Evolutionary conservation across 176 grass and related monocot species (phyloP), one percentile per base, ranked within the genome.

Genomic region (Carex cristatella): DNA sequence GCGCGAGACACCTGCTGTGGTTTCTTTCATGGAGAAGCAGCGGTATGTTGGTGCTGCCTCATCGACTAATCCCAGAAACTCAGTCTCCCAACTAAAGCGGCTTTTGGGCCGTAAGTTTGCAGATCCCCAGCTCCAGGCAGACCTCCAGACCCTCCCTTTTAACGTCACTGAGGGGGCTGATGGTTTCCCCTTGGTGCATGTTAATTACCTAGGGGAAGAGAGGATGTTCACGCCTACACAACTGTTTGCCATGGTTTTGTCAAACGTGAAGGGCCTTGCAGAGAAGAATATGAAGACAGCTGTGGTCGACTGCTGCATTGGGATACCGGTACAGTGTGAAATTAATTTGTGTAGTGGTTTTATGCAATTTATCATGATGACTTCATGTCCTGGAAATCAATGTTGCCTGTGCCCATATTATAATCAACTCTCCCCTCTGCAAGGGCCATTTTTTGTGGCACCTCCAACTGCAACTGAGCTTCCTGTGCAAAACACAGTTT

Each of bases 21-120:
- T 98, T 56, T 95, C 92, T 91, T 98, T 98, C 48, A 90, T 84
- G 0, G 95, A 94, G 65, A 98, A 98, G 89, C 95, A 98, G 80
- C 91, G 95, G 1, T 94, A 86, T 82, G 90, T 98, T 46, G 95
- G 95, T 55, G 91, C 91, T 0, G 89, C 92, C 32, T 89, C 88
- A 5, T 94, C 88, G 46, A 98, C 94, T 86, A 98, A 98, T 80
- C 95, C 95, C 0, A 91, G 87, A 62, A 98, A 98, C 76, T 91
- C 91, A 3, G 58, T 98, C 59, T 95, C 95, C 1, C 95, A 98
- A 90, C 83, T 98, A 63, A 98, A 98, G 83, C 95, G 95, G 27
- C 30, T 95, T 8, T 70, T 98, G 1, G 91, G 91, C 58, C 84
- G 83, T 51, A 90, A 89, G 69, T 98, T 89, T 49, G 76, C 89